These are phyloP conservation scores for Pseudogymnoascus sp. DNA, from an alignment of 2,329 filamentous ascomycete species.

Conservation along the genomic window DNA sequence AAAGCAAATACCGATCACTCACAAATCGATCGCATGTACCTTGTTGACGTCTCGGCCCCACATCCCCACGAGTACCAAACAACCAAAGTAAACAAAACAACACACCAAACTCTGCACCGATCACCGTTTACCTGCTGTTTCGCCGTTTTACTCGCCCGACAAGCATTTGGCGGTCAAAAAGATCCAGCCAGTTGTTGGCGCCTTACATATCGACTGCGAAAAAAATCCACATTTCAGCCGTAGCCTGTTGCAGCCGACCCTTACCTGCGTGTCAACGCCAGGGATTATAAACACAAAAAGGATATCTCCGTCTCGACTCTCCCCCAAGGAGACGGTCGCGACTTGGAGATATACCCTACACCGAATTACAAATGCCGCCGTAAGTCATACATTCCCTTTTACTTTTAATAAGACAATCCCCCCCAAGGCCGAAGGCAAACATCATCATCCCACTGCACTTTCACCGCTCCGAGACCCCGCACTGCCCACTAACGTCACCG, in stretches of 20 bases:
- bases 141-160: background rate
- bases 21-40: conserved; percentile 6
- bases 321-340: conserved; percentile 27
- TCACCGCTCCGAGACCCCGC: conserved; percentile 7
- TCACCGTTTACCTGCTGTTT: background rate
- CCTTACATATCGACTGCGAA: background rate
- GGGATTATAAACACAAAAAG: conserved; percentile 12
- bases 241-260: conserved; percentile 2
- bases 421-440: background rate
- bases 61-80: conserved; percentile 7
- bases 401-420: background rate
- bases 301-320: conserved; percentile 28
- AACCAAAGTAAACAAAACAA: conserved; percentile 5
- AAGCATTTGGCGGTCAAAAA: background rate
- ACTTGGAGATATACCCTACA: conserved; percentile 26
- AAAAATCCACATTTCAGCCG: conserved; percentile 7
- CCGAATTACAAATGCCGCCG: conserved; percentile 12
- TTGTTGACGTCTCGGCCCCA: conserved; percentile 6
- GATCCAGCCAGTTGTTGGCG: conserved; percentile 6
- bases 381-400: conserved; percentile 14
- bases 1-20: conserved; percentile 2
- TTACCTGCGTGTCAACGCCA: background rate
- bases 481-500: conserved; percentile 11
- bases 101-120: background rate
- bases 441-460: background rate